These are phyloP conservation scores for Chrysanthemum seticuspe DNA, from an alignment of 129 eudicot species.

Conservation along the genomic window DNA sequence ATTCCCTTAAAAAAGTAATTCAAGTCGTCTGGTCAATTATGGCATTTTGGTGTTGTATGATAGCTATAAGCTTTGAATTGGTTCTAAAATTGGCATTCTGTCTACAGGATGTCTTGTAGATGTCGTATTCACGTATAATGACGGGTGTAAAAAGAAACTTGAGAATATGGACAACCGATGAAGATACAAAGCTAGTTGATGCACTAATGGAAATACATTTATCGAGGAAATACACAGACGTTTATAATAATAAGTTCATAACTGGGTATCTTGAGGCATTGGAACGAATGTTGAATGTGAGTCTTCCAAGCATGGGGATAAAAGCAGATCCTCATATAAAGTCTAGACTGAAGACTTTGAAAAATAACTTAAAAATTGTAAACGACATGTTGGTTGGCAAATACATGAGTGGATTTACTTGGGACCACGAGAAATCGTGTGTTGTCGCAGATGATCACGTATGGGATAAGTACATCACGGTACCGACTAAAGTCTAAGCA, in stretches of 20 bases:
- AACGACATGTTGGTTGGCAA: not conserved
- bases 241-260: constrained; percentile 2
- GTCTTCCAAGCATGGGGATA: not conserved
- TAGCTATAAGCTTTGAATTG: too few species aligned
- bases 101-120: too few species aligned
- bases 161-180: constrained; percentile 5
- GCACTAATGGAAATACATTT: not conserved
- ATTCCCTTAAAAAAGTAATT: too few species aligned
- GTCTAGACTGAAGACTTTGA: constrained; percentile 7
- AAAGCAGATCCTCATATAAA: constrained; percentile 4
- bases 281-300: not conserved
- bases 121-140: too few species aligned
- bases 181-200: constrained; percentile 1
- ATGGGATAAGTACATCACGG: constrained; percentile 2
- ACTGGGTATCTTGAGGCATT: not conserved
- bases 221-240: not conserved
- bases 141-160: not conserved
- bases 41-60: too few species aligned
- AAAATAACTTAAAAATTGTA: not conserved
- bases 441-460: not conserved
- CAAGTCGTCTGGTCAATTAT: too few species aligned
- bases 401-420: not conserved
- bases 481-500: not conserved
- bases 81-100: too few species aligned
- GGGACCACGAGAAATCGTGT: not conserved